These are phyloP conservation scores for Actinidia arguta DNA, from an alignment of 179 eudicot genomes.

Conservation along the genomic window DNA sequence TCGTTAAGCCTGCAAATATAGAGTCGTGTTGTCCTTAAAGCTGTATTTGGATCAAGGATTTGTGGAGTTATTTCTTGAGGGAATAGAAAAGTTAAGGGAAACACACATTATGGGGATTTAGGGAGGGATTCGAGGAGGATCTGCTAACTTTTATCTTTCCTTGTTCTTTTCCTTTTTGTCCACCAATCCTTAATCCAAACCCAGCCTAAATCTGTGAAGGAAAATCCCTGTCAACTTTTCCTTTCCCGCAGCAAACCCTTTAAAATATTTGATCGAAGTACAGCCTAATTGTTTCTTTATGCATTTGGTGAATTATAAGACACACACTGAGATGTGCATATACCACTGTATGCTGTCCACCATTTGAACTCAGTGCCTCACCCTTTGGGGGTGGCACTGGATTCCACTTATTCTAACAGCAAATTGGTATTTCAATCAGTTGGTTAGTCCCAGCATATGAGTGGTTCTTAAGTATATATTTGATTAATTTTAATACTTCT, in stretches of 20 bases:
- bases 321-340: neutral
- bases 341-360: neutral
- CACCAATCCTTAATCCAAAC: too few species aligned
- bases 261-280: too few species aligned
- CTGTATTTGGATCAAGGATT: too few species aligned
- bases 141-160: too few species aligned
- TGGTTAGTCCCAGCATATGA: neutral
- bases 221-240: too few species aligned
- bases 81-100: too few species aligned
- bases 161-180: too few species aligned
- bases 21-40: neutral
- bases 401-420: neutral
- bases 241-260: too few species aligned
- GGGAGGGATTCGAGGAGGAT: too few species aligned
- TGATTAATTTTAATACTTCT: neutral
- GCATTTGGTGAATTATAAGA: neutral
- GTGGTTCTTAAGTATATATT: neutral
- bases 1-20: neutral
- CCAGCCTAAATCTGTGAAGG: too few species aligned
- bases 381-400: neutral
- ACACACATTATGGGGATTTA: too few species aligned
- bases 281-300: neutral
- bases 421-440: neutral
- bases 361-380: neutral
- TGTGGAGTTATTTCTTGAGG: too few species aligned